These are phyloP conservation scores for Marsdenia floribunda DNA, from an alignment of 257 asterid species.

Conservation along the genomic window DNA sequence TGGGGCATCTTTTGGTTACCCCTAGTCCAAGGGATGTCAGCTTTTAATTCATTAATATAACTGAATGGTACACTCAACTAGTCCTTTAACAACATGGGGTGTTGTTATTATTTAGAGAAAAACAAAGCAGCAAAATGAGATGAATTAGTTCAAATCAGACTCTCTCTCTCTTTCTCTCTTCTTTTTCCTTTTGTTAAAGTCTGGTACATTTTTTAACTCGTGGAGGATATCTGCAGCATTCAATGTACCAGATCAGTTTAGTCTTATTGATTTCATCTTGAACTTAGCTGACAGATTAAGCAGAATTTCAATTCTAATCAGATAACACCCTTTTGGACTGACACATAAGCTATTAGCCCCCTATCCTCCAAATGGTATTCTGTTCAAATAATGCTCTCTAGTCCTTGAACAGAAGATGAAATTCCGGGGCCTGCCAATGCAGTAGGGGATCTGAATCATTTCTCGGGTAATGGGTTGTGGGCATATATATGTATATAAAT, in stretches of 20 bases:
- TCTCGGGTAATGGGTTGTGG: neutral
- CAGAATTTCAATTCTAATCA: neutral
- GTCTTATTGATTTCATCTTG: neutral
- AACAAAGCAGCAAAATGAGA: conserved; percentile 2
- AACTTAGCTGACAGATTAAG: neutral
- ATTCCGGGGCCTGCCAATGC: conserved; percentile 1
- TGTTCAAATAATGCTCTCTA: neutral
- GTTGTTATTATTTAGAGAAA: conserved; percentile 13
- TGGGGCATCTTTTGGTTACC: neutral
- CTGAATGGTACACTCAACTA: conserved; percentile 1
- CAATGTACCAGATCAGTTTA: neutral
- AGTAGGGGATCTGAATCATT: conserved; percentile 19
- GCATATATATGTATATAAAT: neutral
- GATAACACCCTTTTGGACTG: neutral
- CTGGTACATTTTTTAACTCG: neutral
- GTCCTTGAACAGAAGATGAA: neutral
- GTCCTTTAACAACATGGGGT: conserved; percentile 8
- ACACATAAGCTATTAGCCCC: neutral
- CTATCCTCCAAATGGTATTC: neutral
- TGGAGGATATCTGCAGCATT: neutral
- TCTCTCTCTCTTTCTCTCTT: neutral
- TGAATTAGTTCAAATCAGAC: neutral
- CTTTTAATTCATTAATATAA: neutral
- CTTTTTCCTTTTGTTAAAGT: too few relatives aligned
- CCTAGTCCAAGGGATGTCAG: neutral